Evolutionary conservation across 495 filamentous ascomycete genomes (phyloP).

Genomic region (Cryomyces minteri): DNA sequence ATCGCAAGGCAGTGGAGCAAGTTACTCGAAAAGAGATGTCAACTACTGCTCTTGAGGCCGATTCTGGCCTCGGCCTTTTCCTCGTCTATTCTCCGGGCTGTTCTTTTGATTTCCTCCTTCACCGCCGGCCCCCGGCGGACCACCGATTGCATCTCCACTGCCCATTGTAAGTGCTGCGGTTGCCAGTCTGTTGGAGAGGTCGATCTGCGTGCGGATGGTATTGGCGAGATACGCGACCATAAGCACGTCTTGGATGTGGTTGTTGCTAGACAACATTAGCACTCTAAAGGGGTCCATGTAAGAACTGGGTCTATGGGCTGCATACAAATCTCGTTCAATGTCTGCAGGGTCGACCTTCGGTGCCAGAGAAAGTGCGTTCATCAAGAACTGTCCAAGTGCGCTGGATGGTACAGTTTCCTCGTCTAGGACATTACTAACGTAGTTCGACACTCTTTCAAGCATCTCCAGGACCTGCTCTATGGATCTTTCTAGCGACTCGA

Average conservation of each 20-base stretch:
- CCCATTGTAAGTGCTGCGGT: slow-evolving; percentile 55
- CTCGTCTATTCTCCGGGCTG: slow-evolving; percentile 1
- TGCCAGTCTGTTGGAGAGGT: slow-evolving; percentile 82
- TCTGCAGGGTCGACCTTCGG: slow-evolving; percentile 81
- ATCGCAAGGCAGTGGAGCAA: too few species aligned
- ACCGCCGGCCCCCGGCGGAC: slow-evolving; percentile 1
- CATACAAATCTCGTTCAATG: slow-evolving; percentile 85
- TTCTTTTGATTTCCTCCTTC: slow-evolving; percentile 6
- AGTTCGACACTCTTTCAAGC: slow-evolving; percentile 75
- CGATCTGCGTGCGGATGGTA: slow-evolving; percentile 97
- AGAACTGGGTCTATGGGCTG: slow-evolving; percentile 4
- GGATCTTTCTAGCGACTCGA: slow-evolving; percentile 68
- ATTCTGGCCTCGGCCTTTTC: slow-evolving; percentile 1
- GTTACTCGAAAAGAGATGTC: too few species aligned
- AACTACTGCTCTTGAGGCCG: too few species aligned
- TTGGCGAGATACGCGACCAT: slow-evolving; percentile 95
- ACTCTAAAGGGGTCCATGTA: slow-evolving; percentile 2
- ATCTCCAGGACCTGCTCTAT: slow-evolving; percentile 72
- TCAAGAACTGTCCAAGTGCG: slow-evolving; percentile 81
- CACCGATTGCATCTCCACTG: slow-evolving; percentile 10
- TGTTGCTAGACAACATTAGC: slow-evolving; percentile 43
- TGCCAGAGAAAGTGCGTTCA: slow-evolving; percentile 77
- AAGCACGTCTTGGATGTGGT: slow-evolving; percentile 96
- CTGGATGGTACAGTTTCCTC: slow-evolving; percentile 51
- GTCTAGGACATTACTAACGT: slow-evolving; percentile 67